A percentile compares a stretch with the other conserved stretches of the same genome.
phyloP scores from a whole-genome alignment of 805 yeast genomes.

The Saccharomyces jurei region DNA sequence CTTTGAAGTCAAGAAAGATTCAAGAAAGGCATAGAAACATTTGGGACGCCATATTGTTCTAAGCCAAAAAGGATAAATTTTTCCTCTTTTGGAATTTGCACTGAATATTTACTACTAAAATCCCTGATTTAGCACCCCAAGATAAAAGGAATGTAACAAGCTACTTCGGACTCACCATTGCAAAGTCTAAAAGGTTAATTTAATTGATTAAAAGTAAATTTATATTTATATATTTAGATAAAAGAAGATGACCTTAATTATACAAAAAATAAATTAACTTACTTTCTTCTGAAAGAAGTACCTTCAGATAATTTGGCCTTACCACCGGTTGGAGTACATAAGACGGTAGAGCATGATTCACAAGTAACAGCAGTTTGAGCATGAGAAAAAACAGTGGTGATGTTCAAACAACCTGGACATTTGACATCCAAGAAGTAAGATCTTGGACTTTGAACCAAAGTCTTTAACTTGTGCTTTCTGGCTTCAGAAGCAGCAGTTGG shows the following conservation, averaged over 20 bases:
- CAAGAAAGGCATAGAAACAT: too few relatives aligned
- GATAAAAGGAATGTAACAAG: neutral
- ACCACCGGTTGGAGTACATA: conserved; percentile 99
- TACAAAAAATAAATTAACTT: conserved; percentile 29
- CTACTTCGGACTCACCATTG: too few relatives aligned
- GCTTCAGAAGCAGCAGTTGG: conserved; percentile 97
- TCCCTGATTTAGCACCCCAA: too few relatives aligned
- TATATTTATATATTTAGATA: neutral
- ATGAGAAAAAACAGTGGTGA: conserved; percentile 98
- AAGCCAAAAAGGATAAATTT: too few relatives aligned
- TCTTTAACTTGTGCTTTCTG: conserved; percentile 93
- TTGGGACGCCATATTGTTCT: too few relatives aligned
- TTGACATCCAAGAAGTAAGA: conserved; percentile 99
- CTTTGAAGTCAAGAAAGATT: too few relatives aligned
- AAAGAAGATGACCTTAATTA: neutral
- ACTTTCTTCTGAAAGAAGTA: conserved; percentile 98
- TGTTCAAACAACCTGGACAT: conserved; percentile 98
- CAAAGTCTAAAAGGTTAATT: neutral
- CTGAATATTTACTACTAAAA: too few relatives aligned
- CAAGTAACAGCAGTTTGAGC: conserved; percentile 99
- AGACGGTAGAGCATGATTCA: conserved; percentile 96
- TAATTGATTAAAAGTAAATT: neutral
- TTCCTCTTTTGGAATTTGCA: too few relatives aligned
- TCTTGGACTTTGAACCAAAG: conserved; percentile 96
- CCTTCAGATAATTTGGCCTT: conserved; percentile 99